Conservation (phyloP, 1,139 yeast genomes). For the Suhomyces maxii region DNA sequence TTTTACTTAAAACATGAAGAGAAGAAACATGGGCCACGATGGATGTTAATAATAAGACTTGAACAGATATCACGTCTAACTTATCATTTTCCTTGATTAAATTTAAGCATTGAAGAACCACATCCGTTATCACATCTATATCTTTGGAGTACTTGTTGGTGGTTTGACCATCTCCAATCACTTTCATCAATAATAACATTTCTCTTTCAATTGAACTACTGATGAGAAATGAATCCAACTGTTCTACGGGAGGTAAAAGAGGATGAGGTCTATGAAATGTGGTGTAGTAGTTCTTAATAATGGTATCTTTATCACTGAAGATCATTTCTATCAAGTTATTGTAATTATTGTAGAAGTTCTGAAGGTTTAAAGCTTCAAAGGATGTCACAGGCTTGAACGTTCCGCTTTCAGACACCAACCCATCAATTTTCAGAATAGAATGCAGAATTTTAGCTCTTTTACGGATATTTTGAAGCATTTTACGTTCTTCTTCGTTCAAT, state of each 20-base stretch:
- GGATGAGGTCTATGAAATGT: constrained; percentile 47
- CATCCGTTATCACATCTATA: constrained; percentile 30
- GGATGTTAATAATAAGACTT: constrained; percentile 36
- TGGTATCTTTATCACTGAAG: constrained; percentile 14
- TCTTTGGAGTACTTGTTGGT: constrained; percentile 34
- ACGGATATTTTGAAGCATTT: constrained; percentile 6
- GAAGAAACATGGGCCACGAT: constrained; percentile 49
- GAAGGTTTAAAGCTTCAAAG: constrained; percentile 7
- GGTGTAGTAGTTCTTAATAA: constrained; percentile 37
- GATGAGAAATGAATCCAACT: constrained; percentile 30
- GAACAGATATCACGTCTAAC: constrained; percentile 42
- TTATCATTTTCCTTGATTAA: constrained; percentile 25
- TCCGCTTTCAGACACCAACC: constrained; percentile 7
- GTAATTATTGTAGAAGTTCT: constrained; percentile 6
- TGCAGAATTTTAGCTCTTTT: constrained; percentile 11
- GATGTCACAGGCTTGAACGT: background rate
- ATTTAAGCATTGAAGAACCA: constrained; percentile 34
- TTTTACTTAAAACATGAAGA: constrained; percentile 42
- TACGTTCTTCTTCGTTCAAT: constrained; percentile 3
- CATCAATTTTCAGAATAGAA: constrained; percentile 11
- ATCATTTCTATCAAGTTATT: constrained; percentile 3
- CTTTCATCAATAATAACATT: constrained; percentile 43
- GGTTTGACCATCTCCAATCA: constrained; percentile 47
- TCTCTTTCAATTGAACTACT: constrained; percentile 35
- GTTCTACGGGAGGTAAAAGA: constrained; percentile 37